Evolutionary conservation across 2,329 filamentous ascomycete species (phyloP).

Genomic region (Talaromyces piceae): DNA sequence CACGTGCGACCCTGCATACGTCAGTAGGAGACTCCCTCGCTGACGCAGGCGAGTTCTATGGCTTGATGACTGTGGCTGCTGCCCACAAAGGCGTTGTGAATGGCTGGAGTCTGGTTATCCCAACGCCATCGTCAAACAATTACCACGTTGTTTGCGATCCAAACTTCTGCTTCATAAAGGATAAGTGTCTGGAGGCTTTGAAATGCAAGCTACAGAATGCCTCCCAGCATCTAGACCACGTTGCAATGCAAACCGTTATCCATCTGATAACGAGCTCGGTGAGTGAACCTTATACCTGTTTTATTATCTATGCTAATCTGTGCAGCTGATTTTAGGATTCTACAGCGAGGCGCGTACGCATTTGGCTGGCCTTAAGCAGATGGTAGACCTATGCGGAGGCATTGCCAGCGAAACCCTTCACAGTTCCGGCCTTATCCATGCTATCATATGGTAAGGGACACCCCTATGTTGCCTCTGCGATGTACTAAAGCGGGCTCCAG

Average conservation of each 20-base stretch:
- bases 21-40: constrained; percentile 27
- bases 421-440: constrained; percentile 18
- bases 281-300: not conserved
- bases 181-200: constrained; percentile 27
- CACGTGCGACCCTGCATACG: constrained; percentile 19
- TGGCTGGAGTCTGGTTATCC: constrained; percentile 18
- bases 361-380: constrained; percentile 28
- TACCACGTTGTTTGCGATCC: constrained; percentile 21
- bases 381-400: constrained; percentile 32
- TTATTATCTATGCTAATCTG: constrained; percentile 8
- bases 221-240: constrained; percentile 20
- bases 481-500: constrained; percentile 12
- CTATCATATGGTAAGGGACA: constrained; percentile 23
- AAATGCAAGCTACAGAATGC: constrained; percentile 25
- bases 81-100: constrained; percentile 31
- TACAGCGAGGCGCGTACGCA: constrained; percentile 34
- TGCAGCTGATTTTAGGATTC: constrained; percentile 29
- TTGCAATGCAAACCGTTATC: constrained; percentile 31
- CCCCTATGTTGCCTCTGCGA: not conserved
- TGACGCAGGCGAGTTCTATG: constrained; percentile 31
- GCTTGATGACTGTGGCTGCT: constrained; percentile 32
- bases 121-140: constrained; percentile 13
- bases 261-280: constrained; percentile 14
- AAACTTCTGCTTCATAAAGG: constrained; percentile 35
- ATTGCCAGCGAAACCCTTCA: constrained; percentile 20